Percentiles rank a stretch among this genome's conserved stretches.
Conservation (phyloP, 164 flowering plant species). For the Protea cynaroides region DNA sequence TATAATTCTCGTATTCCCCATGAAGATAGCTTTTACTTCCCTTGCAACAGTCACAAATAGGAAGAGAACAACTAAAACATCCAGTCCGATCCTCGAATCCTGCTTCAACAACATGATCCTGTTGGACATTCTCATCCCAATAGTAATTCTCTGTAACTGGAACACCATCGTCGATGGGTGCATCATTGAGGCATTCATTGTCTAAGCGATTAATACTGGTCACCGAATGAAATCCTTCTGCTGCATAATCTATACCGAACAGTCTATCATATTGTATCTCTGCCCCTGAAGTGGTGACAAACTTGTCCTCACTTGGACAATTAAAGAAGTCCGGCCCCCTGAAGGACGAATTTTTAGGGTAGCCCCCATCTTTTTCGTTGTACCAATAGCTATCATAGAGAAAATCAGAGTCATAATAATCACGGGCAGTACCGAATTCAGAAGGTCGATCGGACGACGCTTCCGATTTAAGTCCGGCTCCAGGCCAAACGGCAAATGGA, state of each 20-base stretch:
- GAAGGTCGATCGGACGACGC: constrained; percentile 68
- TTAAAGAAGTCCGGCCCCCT: constrained; percentile 37
- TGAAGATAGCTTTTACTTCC: constrained; percentile 17
- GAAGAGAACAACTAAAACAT: constrained; percentile 13
- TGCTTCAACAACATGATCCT: constrained; percentile 11
- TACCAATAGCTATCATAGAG: constrained; percentile 55
- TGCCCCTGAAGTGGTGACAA: constrained; percentile 40
- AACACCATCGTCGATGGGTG: constrained; percentile 14
- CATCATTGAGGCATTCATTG: constrained; percentile 19
- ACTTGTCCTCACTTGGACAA: constrained; percentile 75
- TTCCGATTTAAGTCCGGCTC: constrained; percentile 37
- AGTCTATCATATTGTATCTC: constrained; percentile 22
- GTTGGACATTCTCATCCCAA: constrained; percentile 16
- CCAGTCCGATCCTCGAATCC: constrained; percentile 7
- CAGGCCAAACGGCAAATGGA: constrained; percentile 64
- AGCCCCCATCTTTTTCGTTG: constrained; percentile 55
- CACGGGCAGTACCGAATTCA: constrained; percentile 88
- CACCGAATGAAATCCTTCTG: constrained; percentile 28
- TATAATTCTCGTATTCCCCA: constrained; percentile 13
- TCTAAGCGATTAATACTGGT: constrained; percentile 25
- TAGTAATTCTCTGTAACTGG: constrained; percentile 21
- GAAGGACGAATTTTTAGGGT: constrained; percentile 38
- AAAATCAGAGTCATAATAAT: constrained; percentile 65
- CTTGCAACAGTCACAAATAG: constrained; percentile 28
- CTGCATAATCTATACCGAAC: constrained; percentile 11